Conservation (phyloP, 1,284 basidiomycete genomes). For the Phylloporus sp. region DNA sequence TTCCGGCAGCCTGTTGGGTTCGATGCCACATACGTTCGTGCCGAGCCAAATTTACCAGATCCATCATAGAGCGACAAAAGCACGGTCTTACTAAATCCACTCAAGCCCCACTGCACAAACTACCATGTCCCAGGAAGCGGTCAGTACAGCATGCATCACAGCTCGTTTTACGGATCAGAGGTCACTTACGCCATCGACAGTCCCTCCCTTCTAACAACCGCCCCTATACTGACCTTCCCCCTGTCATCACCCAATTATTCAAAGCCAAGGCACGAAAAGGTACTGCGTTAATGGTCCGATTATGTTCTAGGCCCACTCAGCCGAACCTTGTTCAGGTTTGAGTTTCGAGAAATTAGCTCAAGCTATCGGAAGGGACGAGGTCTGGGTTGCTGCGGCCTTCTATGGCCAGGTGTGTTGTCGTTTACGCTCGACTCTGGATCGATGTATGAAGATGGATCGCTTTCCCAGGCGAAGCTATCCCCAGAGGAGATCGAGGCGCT, state of each 20-base stretch:
- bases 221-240: conserved; percentile 58
- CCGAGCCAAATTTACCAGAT: conserved; percentile 6
- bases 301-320: background rate
- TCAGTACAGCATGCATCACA: conserved; percentile 36
- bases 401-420: conserved; percentile 71
- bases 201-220: conserved; percentile 48
- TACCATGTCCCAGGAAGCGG: conserved; percentile 44
- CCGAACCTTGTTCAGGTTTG: conserved; percentile 47
- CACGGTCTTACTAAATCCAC: too few relatives aligned
- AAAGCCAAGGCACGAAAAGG: conserved; percentile 74
- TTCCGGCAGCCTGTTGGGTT: conserved; percentile 2
- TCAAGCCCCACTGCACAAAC: background rate
- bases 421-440: conserved; percentile 3
- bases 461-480: conserved; percentile 66
- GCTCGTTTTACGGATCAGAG: background rate
- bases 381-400: conserved; percentile 89
- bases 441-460: conserved; percentile 1
- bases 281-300: conserved; percentile 32
- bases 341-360: conserved; percentile 77
- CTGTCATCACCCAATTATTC: conserved; percentile 56
- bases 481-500: conserved; percentile 62
- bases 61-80: conserved; percentile 18
- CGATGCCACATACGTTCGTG: background rate
- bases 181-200: conserved; percentile 19
- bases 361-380: conserved; percentile 76